Evolutionary conservation across 192 early-diverging fungal genomes (phyloP), one percentile per base, ranked within the genome.

Genomic region (Radiomyces spectabilis): DNA sequence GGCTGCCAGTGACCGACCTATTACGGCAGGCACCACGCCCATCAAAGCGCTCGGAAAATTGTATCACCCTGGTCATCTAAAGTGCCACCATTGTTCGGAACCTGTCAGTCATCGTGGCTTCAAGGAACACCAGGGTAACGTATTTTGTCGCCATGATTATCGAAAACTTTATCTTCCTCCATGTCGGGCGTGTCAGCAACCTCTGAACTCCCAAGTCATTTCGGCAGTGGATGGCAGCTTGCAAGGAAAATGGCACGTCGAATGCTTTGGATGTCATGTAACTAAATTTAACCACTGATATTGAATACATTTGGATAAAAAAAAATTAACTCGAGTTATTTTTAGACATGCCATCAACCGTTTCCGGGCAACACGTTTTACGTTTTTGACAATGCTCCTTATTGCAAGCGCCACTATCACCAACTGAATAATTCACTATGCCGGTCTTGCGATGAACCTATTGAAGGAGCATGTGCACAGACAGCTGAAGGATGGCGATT

Each of bases 401-500:
- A 88, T 66, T 93, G 90, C 66, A 69, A 76, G 38, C 75, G 84
- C 26, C 87, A 92, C 68, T 95, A 91, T 53, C 90, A 95, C 54
- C 80, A 83, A 72, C 63, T 84, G 42, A 91, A 90, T 60, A 80
- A 81, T 45, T 90, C 89, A 15, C 75, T 94, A 32, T 94, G 92
- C 59, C 78, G 73, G 41, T 63, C 66, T 3, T 94, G 88, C 59
- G 70, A 73, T 21, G 66, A 85, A n/a, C 88, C 88, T 13, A 94
- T 94, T 46, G 87, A 94, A 63, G 89, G 92, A 22, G 83, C 87
- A 0, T 94, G 92, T 71, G 92, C 86, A 19, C 84, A 91, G 55
- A 86, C 92, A 6, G 63, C 74, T 24, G 89, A 94, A 72, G 82
- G 82, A 22, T 77, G 75, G 65, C 71, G 87, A 34, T 94, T 86